Evolutionary conservation across 2,329 filamentous ascomycete species (phyloP).

Genomic region (Dactylellina parvicollis): DNA sequence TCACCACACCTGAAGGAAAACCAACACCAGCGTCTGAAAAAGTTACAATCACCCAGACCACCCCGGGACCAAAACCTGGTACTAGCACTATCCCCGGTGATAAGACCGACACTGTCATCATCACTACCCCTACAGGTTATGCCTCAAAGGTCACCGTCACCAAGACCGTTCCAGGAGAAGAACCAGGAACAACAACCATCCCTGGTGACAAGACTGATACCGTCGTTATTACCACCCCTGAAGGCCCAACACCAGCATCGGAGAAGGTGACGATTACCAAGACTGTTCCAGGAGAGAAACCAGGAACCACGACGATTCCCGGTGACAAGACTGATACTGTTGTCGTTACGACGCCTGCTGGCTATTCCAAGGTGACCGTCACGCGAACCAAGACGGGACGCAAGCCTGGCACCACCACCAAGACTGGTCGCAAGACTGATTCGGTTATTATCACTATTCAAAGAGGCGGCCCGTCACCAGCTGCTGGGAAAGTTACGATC

Average conservation of each 20-base stretch:
- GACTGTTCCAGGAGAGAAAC: background rate
- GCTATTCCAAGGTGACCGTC: background rate
- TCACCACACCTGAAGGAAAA: too few relatives aligned
- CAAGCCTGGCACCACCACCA: background rate
- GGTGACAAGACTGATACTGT: background rate
- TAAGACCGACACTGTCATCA: background rate
- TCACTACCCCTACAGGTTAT: background rate
- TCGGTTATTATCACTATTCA: background rate
- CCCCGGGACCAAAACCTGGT: too few relatives aligned
- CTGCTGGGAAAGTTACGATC: background rate
- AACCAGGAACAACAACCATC: background rate
- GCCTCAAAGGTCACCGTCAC: background rate
- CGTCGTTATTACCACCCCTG: background rate
- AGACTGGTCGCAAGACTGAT: background rate
- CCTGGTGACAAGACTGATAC: background rate
- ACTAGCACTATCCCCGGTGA: background rate
- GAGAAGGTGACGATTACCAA: background rate
- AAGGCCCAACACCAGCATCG: background rate
- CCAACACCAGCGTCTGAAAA: too few relatives aligned
- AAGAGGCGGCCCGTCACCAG: too few relatives aligned
- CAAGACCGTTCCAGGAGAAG: background rate
- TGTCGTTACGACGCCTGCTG: background rate
- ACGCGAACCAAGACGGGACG: background rate
- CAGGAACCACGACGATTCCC: conserved; percentile 2
- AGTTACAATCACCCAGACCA: too few relatives aligned